Base-by-base conservation (phyloP, 169 alveolate species). In the Cryptosporidium felis region DNA sequence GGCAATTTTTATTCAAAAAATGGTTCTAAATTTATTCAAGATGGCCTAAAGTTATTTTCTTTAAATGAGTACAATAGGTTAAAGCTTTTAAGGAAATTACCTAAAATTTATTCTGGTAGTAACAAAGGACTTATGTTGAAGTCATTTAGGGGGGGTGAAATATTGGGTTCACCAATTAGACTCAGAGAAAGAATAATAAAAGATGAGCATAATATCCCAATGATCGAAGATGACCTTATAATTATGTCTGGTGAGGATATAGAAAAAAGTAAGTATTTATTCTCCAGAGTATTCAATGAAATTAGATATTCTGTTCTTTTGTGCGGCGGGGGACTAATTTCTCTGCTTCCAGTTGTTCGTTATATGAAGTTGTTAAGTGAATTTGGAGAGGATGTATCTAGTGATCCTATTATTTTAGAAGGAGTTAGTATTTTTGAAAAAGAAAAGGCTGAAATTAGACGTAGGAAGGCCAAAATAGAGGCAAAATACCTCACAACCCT, bases 161-260 rank as follows among this genome's bases (percentile, higher is more conserved):
- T 74, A 21, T 53, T 74, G 32, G 67, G 67, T 1, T 60, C 85
- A 18, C 85, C 85, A 36, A 38, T 74, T 21, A 42, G 85, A 26
- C 44, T 74, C 28, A 74, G 85, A 74, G 12, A 16, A 4, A 74
- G 85, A 74, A 34, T 74, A 49, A 28, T 14, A 32, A 36, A 74
- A 12, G 53, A 26, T 18, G 34, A 23, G 5, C 30, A 40, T 38
- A 32, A 41, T 9, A 74, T 74, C 26, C 85, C 53, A 38, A 34
- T 74, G 9, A 74, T 74, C 38, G 85, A 74, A n/a, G 85, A 74
- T 36, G 85, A 74, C 41, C 56, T 53, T 34, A 5, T 2, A 10
- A 47, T 65, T 42, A n/a, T 65, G n/a, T 16, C 44, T 36, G 63
- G 49, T 2, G 46, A 47, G n/a, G 28, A 56, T 34, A 38, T 61